Conservation (phyloP, 2,329 filamentous ascomycete genomes). For the Akanthomyces muscarius region DNA sequence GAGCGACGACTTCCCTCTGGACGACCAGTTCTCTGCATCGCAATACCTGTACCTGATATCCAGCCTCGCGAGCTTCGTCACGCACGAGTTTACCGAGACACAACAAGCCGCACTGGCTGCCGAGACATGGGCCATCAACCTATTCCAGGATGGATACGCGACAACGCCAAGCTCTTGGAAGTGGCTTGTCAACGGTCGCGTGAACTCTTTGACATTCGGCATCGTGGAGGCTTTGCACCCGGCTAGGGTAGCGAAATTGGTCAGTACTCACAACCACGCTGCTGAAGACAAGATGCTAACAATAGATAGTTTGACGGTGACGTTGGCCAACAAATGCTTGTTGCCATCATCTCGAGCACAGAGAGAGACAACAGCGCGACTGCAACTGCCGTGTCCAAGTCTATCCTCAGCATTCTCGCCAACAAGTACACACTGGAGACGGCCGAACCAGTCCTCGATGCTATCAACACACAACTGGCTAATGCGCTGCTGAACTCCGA, state of each 20-base stretch:
- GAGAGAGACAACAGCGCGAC: conserved; percentile 26
- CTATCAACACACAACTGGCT: conserved; percentile 26
- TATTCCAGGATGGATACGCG: conserved; percentile 34
- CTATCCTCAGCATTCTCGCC: conserved; percentile 39
- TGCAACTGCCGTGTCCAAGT: conserved; percentile 24
- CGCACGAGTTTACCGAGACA: conserved; percentile 35
- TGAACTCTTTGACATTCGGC: conserved; percentile 36
- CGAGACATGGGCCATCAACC: conserved; percentile 32
- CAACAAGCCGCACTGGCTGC: conserved; percentile 33
- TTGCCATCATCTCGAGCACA: conserved; percentile 25
- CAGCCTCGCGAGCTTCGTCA: conserved; percentile 33
- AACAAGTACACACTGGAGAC: conserved; percentile 43
- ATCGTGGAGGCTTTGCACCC: conserved; percentile 36
- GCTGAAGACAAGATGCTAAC: not conserved
- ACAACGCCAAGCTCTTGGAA: conserved; percentile 26
- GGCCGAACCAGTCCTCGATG: conserved; percentile 24
- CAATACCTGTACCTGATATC: conserved; percentile 37
- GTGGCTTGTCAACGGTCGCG: conserved; percentile 30
- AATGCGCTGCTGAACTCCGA: conserved; percentile 19
- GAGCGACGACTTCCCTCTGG: conserved; percentile 30
- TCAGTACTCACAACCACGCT: conserved; percentile 23
- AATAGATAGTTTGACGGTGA: conserved; percentile 34
- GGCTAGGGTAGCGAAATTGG: conserved; percentile 31
- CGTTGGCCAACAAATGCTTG: conserved; percentile 34
- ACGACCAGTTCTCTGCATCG: conserved; percentile 27